Evolutionary conservation across 257 asterid genomes (phyloP).

Genomic region (Ehretia macrophylla): DNA sequence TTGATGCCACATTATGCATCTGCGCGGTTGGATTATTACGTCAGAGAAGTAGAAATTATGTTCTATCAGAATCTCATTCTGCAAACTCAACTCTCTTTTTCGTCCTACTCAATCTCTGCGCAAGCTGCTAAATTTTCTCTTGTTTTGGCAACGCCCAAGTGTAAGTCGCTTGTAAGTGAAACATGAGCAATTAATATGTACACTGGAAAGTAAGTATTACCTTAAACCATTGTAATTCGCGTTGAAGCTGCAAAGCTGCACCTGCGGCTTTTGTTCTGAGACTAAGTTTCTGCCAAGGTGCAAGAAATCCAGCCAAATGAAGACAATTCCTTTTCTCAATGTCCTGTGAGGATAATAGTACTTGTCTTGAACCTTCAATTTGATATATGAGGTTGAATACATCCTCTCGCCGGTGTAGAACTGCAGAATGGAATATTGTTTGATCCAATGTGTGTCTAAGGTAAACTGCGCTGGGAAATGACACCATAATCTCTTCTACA

Average conservation of each 20-base stretch:
- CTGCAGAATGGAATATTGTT: conserved; percentile 21
- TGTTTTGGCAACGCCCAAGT: too few relatives aligned
- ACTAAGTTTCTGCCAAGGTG: conserved; percentile 24
- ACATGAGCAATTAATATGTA: too few relatives aligned
- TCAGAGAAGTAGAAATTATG: too few relatives aligned
- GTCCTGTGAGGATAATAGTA: conserved; percentile 16
- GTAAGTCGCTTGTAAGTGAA: too few relatives aligned
- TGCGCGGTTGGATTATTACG: too few relatives aligned
- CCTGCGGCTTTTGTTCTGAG: conserved; percentile 12
- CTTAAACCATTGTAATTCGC: conserved; percentile 32
- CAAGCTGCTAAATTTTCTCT: too few relatives aligned
- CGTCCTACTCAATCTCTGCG: too few relatives aligned
- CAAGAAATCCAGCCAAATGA: conserved; percentile 29
- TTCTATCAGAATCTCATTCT: too few relatives aligned
- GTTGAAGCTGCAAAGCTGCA: conserved; percentile 27
- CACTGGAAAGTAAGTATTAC: conserved; percentile 5
- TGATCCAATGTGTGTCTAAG: conserved; percentile 18
- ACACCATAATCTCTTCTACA: conserved; percentile 17
- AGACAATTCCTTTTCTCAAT: conserved; percentile 22
- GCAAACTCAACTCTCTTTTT: too few relatives aligned
- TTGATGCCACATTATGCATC: too few relatives aligned
- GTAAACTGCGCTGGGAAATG: conserved; percentile 30
- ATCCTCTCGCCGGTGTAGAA: conserved; percentile 20
- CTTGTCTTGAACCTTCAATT: conserved; percentile 22
- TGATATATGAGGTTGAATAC: conserved; percentile 23